Evolutionary conservation across 108 stramenopile species (phyloP), one percentile per base, ranked within the genome.

Genomic region (Pseudonitzschia pungens): DNA sequence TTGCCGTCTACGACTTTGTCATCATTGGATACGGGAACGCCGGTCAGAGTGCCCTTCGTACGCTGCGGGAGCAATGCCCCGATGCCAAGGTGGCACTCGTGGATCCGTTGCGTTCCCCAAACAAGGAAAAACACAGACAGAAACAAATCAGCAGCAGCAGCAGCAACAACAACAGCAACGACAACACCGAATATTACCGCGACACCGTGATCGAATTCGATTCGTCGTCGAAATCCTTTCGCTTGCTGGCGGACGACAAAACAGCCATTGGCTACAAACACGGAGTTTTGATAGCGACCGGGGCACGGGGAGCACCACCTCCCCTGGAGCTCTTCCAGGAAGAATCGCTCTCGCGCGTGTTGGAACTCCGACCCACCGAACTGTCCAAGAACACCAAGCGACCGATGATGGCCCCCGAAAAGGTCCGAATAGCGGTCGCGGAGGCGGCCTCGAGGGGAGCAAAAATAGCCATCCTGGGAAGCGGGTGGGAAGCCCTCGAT

Each of bases 401-500:
- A 20, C 80, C 75, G 10, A 52, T 76, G 21, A 68, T 78, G 64
- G 63, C 69, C 31, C 75, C 76, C 16, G 73, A 74, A 44, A 27
- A 33, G 31, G 76, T 76, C 15, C 48, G 76, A 36, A 48, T 68
- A 15, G 52, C 63, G 2, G 59, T 74, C 1, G 51, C 76, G 5
- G 58, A 90, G 77, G 81, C 86, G 53, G 77, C 86, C 26, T 59
- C 80, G 18, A 77, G 81, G 45, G 89, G 91, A 26, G 84, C 78
- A 33, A 84, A 72, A 24, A 71, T 95, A 16, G 87, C 84, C 26
- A 69, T 95, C 27, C 69, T 95, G 75, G 93, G 93, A 3, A 88
- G 86, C 71, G 90, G 91, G 15, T 89, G 86, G 75, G 93, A 95
- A 55, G 91, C 93, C 16, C 56, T 95, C 29, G 93, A 92, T 70